These are phyloP conservation scores for Fusarium multiceps DNA, from an alignment of 2,329 filamentous ascomycete species.

Conservation along the genomic window DNA sequence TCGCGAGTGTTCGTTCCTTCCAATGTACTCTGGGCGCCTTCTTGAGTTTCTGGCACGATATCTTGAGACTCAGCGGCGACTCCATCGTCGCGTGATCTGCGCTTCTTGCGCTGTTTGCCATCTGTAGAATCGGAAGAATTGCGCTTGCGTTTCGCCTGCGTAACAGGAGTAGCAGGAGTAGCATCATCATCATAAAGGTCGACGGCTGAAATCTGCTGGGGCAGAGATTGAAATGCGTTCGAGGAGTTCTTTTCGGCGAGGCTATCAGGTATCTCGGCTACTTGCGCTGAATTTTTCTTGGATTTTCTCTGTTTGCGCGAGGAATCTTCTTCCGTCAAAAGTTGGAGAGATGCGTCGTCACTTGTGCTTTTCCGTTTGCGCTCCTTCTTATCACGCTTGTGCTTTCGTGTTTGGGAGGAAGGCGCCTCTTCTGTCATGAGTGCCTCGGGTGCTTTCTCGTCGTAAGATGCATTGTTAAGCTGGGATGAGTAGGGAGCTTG, in stretches of 20 bases:
- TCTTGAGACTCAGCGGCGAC: slow-evolving; percentile 33
- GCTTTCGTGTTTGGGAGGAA: slow-evolving; percentile 40
- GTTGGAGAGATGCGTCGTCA: slow-evolving; percentile 32
- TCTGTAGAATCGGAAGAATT: slow-evolving; percentile 47
- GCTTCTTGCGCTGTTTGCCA: slow-evolving; percentile 51
- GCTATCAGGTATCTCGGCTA: slow-evolving; percentile 39
- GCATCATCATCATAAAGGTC: slow-evolving; percentile 35
- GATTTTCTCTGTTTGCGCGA: slow-evolving; percentile 44
- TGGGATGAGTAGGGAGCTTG: slow-evolving; percentile 49
- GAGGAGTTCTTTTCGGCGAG: slow-evolving; percentile 20
- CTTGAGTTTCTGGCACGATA: slow-evolving; percentile 37
- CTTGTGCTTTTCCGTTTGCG: slow-evolving; percentile 44
- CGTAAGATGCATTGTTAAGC: slow-evolving; percentile 25
- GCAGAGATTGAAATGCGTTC: slow-evolving; percentile 17
- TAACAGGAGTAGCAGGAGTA: slow-evolving; percentile 30
- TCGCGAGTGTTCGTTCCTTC: slow-evolving; percentile 14
- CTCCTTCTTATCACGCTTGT: slow-evolving; percentile 50
- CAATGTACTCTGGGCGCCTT: slow-evolving; percentile 29
- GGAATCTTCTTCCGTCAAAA: slow-evolving; percentile 29
- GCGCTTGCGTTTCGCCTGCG: slow-evolving; percentile 50
- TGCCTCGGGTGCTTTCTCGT: slow-evolving; percentile 46
- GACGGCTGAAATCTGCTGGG: slow-evolving; percentile 14
- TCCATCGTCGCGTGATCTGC: slow-evolving; percentile 42
- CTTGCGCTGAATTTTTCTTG: slow-evolving; percentile 40
- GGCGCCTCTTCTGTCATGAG: slow-evolving; percentile 45